Conservation (phyloP, 768 basidiomycete species). For the Boletus barrowsii region DNA sequence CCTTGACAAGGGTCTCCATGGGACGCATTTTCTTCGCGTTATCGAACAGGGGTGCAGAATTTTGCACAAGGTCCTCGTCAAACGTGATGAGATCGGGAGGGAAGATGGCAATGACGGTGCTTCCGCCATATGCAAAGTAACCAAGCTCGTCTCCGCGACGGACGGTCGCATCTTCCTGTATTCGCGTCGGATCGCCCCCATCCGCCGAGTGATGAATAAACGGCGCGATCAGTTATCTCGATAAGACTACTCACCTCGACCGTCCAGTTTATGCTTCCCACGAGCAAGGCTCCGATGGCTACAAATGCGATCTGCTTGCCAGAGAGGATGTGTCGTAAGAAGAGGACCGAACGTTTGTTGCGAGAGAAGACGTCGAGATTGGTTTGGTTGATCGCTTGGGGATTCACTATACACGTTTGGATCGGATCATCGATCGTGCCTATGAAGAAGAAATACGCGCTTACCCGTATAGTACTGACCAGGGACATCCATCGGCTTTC, state of each 20-base stretch:
- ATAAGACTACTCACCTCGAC: constrained; percentile 18
- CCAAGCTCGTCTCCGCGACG: constrained; percentile 67
- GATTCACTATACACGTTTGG: constrained; percentile 50
- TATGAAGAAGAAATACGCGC: not conserved
- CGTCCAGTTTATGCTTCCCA: constrained; percentile 72
- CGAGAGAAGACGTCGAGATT: constrained; percentile 64
- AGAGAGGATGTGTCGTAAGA: constrained; percentile 45
- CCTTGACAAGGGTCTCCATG: constrained; percentile 67
- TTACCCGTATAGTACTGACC: constrained; percentile 63
- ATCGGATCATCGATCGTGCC: not conserved
- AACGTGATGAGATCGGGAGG: constrained; percentile 52
- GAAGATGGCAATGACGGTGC: constrained; percentile 62
- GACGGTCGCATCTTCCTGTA: constrained; percentile 44
- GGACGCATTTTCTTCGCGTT: constrained; percentile 21
- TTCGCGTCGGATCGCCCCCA: not conserved
- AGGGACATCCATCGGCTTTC: constrained; percentile 42
- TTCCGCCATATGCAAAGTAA: constrained; percentile 75
- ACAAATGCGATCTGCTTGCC: constrained; percentile 60
- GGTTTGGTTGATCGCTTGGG: constrained; percentile 69
- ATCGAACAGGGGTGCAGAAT: constrained; percentile 37
- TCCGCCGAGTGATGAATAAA: not conserved
- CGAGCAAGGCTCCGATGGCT: constrained; percentile 79
- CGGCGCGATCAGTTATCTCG: not conserved
- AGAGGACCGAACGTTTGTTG: constrained; percentile 56
- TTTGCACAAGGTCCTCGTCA: constrained; percentile 58